Conservation (phyloP, 176 grass and related monocot species). For the Triticum urartu region DNA sequence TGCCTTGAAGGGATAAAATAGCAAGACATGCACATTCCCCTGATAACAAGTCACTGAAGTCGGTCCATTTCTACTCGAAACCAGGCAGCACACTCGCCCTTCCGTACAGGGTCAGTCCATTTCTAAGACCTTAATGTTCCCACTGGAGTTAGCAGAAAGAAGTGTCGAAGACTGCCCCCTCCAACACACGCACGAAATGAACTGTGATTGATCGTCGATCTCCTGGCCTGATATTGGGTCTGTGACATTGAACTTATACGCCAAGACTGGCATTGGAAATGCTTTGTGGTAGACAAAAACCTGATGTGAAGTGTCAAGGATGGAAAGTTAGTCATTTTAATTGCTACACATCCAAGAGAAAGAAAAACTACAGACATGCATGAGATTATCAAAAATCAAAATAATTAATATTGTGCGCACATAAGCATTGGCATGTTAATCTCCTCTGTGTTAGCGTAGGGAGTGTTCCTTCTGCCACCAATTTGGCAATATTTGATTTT, state of each 20-base stretch:
- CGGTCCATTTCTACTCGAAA: conserved; percentile 55
- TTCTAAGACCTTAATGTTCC: conserved; percentile 90
- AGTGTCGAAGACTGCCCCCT: conserved; percentile 73
- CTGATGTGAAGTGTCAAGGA: conserved; percentile 41
- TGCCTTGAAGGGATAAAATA: neutral
- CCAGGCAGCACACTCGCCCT: neutral
- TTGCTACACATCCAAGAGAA: neutral
- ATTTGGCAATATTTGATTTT: neutral
- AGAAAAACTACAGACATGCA: neutral
- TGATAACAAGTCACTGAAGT: conserved; percentile 39
- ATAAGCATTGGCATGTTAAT: conserved; percentile 5
- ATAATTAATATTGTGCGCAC: neutral
- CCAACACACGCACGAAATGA: conserved; percentile 96
- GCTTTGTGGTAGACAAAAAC: conserved; percentile 95
- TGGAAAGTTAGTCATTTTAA: conserved; percentile 8
- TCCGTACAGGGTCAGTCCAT: conserved; percentile 55
- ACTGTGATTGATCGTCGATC: conserved; percentile 76
- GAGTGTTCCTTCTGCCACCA: neutral
- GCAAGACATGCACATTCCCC: neutral
- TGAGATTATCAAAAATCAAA: neutral
- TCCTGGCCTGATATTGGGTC: conserved; percentile 93
- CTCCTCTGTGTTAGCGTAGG: neutral
- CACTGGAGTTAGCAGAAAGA: conserved; percentile 89
- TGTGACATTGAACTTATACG: conserved; percentile 76
- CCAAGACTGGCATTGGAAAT: conserved; percentile 92